Evolutionary conservation across 805 yeast genomes (phyloP), one percentile per base, ranked within the genome.

Genomic region (Wickerhamiella sergipiensis): DNA sequence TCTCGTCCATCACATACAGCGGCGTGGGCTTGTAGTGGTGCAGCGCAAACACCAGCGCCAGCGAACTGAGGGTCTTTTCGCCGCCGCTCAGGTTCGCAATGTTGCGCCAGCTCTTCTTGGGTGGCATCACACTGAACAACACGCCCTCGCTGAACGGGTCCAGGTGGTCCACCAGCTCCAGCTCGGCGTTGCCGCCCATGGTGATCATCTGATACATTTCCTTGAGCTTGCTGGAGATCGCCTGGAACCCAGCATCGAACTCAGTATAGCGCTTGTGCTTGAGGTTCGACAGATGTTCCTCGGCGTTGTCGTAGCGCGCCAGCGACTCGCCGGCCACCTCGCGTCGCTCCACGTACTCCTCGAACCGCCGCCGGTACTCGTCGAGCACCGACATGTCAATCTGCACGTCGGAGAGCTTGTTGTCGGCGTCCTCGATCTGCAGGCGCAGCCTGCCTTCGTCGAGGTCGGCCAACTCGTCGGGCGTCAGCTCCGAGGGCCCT

Each of bases 141-240:
- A 92, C 89, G 31, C 99, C 99, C 68, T 92, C 98, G 0, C 95
- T 80, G 61, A 92, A 92, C n/a, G 98, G 98, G 67, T 92, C 97
- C 63, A 90, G 75, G 54, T 95, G 83, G 63, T 92, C 98, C 18
- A 88, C 97, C 45, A 90, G 74, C 65, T 92, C 99, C 36, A 92
- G 73, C 65, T 92, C 98, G 0, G 99, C 99, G 70, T 90, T 92
- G 33, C 99, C 99, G 24, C 98, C 98, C 94, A 90, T 88, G 0
- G 98, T 92, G 54, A 92, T 92, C 94, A 92, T 85, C 62, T 89
- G 95, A 61, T 92, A 92, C 97, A 92, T 89, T 60, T 87, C 96
- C 64, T 90, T 92, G 56, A 92, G 74, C 6, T 95, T 85, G 64
- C 80, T 72, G 1, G 97, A 87, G 26, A 92, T 92, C 19, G 80